These are phyloP conservation scores for Schizonepeta tenuifolia DNA, from an alignment of 257 asterid species.

Conservation along the genomic window DNA sequence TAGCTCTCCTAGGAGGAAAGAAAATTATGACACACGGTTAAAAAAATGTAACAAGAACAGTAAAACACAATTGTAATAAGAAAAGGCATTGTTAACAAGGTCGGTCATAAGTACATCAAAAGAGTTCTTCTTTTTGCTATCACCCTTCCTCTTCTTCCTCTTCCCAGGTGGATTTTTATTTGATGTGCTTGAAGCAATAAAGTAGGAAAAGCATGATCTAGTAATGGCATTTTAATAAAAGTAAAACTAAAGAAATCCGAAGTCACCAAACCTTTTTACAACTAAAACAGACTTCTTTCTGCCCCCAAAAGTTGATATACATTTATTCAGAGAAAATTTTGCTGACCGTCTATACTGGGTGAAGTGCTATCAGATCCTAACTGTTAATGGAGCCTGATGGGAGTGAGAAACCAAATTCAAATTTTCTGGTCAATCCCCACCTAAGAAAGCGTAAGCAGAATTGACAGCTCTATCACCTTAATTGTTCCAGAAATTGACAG, in stretches of 20 bases:
- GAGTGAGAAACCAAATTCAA: background rate
- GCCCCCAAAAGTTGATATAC: background rate
- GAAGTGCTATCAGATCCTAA: background rate
- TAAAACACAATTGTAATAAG: conserved; percentile 10
- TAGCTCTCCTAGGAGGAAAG: conserved; percentile 61
- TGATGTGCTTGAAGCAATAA: conserved; percentile 38
- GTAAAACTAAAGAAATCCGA: background rate
- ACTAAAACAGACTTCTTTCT: conserved; percentile 2
- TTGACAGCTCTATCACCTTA: no score
- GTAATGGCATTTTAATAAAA: background rate
- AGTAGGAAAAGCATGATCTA: background rate
- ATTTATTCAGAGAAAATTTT: background rate
- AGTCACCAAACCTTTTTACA: background rate
- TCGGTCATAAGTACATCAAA: conserved; percentile 53
- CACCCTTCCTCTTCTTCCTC: conserved; percentile 45
- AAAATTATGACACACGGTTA: conserved; percentile 20
- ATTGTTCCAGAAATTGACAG: no score
- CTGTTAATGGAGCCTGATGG: conserved; percentile 5
- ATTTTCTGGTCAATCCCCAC: background rate
- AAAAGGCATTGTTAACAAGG: conserved; percentile 18
- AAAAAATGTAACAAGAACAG: conserved; percentile 8
- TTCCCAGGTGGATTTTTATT: conserved; percentile 38
- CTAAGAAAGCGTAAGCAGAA: no score
- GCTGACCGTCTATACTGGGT: background rate
- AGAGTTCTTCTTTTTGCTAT: conserved; percentile 34